These are phyloP conservation scores for Cladophialophora carrionii DNA, from an alignment of 2,329 filamentous ascomycete species.

Conservation along the genomic window DNA sequence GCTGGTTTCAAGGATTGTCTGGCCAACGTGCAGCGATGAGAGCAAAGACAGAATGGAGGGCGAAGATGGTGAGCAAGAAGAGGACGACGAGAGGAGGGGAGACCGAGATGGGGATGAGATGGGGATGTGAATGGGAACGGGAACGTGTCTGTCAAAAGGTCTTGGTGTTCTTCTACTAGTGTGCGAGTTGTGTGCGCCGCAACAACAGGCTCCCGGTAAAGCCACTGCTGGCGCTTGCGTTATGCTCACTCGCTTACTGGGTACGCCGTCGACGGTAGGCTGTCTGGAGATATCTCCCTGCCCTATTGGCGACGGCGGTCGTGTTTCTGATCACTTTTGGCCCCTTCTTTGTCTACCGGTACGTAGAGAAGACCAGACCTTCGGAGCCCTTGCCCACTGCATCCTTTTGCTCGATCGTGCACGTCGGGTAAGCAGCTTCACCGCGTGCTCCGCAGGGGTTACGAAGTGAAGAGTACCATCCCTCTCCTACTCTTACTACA, in stretches of 20 bases:
- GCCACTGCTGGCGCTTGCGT: not conserved
- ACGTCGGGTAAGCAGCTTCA: slow-evolving; percentile 1
- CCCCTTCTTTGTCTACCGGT: slow-evolving; percentile 3
- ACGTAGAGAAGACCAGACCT: not conserved
- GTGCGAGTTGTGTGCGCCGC: slow-evolving; percentile 16
- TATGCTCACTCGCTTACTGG: slow-evolving; percentile 16
- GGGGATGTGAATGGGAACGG: not conserved
- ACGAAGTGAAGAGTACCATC: not conserved
- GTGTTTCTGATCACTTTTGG: slow-evolving; percentile 13
- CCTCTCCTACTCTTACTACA: not conserved
- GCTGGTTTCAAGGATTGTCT: slow-evolving; percentile 36
- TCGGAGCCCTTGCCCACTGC: slow-evolving; percentile 1
- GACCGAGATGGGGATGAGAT: slow-evolving; percentile 14
- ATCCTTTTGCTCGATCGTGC: not conserved
- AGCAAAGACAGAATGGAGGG: slow-evolving; percentile 31
- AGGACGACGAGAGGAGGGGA: slow-evolving; percentile 2
- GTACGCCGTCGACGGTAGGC: slow-evolving; percentile 1
- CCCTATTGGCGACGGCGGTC: slow-evolving; percentile 5
- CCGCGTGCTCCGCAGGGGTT: not conserved
- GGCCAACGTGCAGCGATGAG: slow-evolving; percentile 22
- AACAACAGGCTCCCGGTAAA: slow-evolving; percentile 2
- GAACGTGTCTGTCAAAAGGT: not conserved
- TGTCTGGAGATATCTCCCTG: not conserved
- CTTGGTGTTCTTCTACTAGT: slow-evolving; percentile 12
- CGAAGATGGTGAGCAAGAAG: slow-evolving; percentile 13